Evolutionary conservation across 2,329 filamentous ascomycete genomes (phyloP), one percentile per base, ranked within the genome.

Genomic region (Calonectria naviculata): DNA sequence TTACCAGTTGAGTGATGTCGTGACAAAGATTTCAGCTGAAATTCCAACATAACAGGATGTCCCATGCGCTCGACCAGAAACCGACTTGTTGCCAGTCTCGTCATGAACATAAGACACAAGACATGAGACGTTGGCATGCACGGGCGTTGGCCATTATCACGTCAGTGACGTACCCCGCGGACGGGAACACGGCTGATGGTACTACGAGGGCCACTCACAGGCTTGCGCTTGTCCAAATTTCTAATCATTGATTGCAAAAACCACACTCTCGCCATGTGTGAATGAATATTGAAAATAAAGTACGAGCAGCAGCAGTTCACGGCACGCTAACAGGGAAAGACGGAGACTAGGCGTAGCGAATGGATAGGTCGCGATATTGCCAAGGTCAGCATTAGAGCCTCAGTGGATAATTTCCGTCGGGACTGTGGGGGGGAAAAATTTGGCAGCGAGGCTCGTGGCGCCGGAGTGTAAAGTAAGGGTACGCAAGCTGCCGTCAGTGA

Each of bases 401-500:
- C 67, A 62, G 46, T 15, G 42, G 62, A 66, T 56, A 62, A 52
- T 61, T 41, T 46, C 62, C 62, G 46, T 62, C 46, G 36, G 61
- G 19, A 41, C 17, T 61, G 38, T 61, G 56, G 38, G 56, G 56
- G 56, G 6, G 17, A 26, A n/a, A 41, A 31, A 61, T 42, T 44
- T 61, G 38, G 56, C 17, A 44, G 56, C 24, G 56, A 67, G 31
- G 31, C 17, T 42, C 54, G 63, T 56, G 47, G 47, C 36, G 26
- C 47, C 56, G 46, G 44, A 63, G 70, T 21, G 29, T 12, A 31
- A 31, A 52, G 62, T 21, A 28, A 46, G 49, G 38, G 24, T 78
- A 75, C 75, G 75, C 76, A 78, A 78, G 76, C 74, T 65, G 71
- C 69, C 71, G 66, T 71, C 63, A 78, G 74, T 34, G 52, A 68